Base-by-base conservation (phyloP, 495 filamentous ascomycete genomes). In the Talaromyces nanjingensis region DNA sequence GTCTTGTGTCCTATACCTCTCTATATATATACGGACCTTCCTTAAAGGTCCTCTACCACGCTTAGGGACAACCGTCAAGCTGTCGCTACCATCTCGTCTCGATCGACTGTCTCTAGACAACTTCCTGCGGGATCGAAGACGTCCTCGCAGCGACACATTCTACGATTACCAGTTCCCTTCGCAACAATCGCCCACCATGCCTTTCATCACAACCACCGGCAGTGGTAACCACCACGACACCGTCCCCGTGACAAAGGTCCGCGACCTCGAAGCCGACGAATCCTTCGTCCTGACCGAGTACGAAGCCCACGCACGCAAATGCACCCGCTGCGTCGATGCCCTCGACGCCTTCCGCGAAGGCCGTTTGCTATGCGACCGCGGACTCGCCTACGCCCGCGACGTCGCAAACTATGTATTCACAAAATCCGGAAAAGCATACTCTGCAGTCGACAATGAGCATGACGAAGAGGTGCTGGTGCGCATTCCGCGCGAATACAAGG, bases 391-490 rank as follows among this genome's bases (percentile, higher is more conserved):
- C 45, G 83, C 82, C 58, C 57, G 69, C 59, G 74, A 79, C 65
- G 78, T 85, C n/a, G 71, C 73, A 63, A 70, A 75, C 18, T 84
- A 84, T 64, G 65, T 84, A 25, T 79, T 81, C 74, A 74, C 73
- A 65, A 74, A 77, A 65, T 74, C 75, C 45, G 76, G 79, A 39
- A 79, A 78, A 62, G 69, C 77, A 53, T 81, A 74, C 67, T 83
- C 82, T 0, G 72, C 72, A 11, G 72, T 83, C 59, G 81, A 82
- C 70, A 72, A 70, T 14, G 80, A 83, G 25, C 68, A 62, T 60
- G 73, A 73, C 69, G 72, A 78, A 62, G 67, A 72, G 0, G 78
- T 73, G 7, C 73, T 81, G 6, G 74, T 85, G 61, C 80, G 82
- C 68, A 78, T 84, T 24, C 81, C 81, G 2, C 69, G 72, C 8